Evolutionary conservation across 306 rosid species (phyloP).

Genomic region (Corylus americana): DNA sequence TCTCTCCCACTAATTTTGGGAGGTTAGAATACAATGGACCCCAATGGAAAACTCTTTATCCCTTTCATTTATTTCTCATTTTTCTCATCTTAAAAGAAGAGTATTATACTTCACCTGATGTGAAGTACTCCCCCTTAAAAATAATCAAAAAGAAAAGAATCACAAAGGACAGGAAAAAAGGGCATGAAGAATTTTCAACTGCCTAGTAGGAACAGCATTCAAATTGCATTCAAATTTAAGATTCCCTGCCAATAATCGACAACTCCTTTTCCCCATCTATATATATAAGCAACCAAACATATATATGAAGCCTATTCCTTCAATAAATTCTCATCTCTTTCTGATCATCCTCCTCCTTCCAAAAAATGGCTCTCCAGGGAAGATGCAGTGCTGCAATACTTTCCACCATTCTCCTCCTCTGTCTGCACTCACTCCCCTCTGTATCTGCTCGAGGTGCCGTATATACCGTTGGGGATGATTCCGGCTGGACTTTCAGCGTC

Average conservation of each 20-base stretch:
- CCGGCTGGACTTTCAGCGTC: slow-evolving; percentile 8
- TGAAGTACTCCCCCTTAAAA: neutral
- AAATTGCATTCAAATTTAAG: neutral
- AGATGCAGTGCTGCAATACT: slow-evolving; percentile 6
- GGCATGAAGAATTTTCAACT: neutral
- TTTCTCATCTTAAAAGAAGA: too few species aligned
- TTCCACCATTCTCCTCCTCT: neutral
- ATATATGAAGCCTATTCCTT: neutral
- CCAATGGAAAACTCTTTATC: too few species aligned
- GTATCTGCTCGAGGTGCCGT: slow-evolving; percentile 2
- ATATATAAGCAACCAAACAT: neutral
- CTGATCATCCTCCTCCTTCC: neutral
- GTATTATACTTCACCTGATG: neutral
- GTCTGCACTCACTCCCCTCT: neutral
- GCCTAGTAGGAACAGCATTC: neutral
- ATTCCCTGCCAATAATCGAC: neutral
- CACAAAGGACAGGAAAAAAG: neutral
- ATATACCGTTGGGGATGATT: neutral
- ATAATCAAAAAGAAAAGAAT: neutral
- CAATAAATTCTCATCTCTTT: neutral
- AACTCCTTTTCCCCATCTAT: neutral
- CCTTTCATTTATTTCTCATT: too few species aligned
- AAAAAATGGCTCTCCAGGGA: slow-evolving; percentile 15
- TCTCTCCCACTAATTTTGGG: too few species aligned
- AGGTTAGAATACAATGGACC: too few species aligned